Base-by-base conservation (phyloP, 192 early-diverging fungal genomes). In the Funneliformis mosseae region DNA sequence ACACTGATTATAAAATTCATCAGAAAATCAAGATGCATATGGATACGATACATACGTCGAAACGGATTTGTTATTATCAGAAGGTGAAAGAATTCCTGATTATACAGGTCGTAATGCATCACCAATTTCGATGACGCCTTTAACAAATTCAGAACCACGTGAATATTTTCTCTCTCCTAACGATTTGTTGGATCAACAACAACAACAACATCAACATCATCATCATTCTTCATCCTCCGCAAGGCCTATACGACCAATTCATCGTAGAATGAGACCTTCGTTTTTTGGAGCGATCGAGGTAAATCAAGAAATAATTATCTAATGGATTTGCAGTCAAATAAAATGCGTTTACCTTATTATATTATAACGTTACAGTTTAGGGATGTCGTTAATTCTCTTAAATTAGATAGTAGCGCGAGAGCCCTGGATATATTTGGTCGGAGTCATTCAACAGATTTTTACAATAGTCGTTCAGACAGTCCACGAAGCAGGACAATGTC, bases 221-320 rank as follows among this genome's bases (percentile, higher is more conserved):
- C 48, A 74, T 78, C 80, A n/a, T 46, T 23, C 25, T 46, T 77
- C 60, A 64, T 73, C 5, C 28, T 81, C 33, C 79, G 55, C 39
- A 78, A 77, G 48, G 8, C 16, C 23, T 33, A 23, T 16, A 18
- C n/a, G 60, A 64, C 42, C 76, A 33, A 41, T 77, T 18, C 50
- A 77, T 69, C 62, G 80, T 11, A 82, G 85, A 27, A 84, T 86
- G 55, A 81, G 88, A 61, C 83, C 90, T 23, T 88, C 88, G 18
- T 80, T 91, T 12, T 85, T 91, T 77, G 85, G 87, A 41, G 90
- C 90, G 3, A 80, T 91, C 8, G 90, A 91, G 85, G 90, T 88
- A 83, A 72, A 46, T 11, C 73, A 33, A 48, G 8, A 43, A 23
- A 6, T 71, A 50, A 27, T 48, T 64, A 43, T 7, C 25, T 28